These are phyloP conservation scores for Lumnitzera littorea DNA, from an alignment of 345 rosid species.

Conservation along the genomic window DNA sequence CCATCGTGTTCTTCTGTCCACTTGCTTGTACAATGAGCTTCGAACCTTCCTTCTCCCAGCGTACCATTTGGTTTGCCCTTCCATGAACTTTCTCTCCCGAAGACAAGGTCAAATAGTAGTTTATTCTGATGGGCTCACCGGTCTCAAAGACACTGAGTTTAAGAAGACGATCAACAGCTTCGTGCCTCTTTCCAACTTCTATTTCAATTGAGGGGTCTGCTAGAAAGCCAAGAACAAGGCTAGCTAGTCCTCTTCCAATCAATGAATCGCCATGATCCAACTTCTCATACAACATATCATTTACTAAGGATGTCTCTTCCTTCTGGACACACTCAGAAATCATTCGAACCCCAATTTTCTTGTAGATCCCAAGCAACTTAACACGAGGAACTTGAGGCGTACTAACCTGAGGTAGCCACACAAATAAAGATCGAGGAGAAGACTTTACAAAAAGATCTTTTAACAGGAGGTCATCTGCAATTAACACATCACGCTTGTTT, in stretches of 20 bases:
- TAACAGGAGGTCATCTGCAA: conserved; percentile 62
- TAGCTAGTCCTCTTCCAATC: conserved; percentile 35
- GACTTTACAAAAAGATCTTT: conserved; percentile 33
- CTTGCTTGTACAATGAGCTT: conserved; percentile 35
- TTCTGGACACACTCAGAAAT: conserved; percentile 43
- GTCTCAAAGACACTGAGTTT: conserved; percentile 31
- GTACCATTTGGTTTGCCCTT: conserved; percentile 24
- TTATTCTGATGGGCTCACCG: conserved; percentile 19
- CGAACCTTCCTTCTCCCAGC: conserved; percentile 47
- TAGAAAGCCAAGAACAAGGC: conserved; percentile 53
- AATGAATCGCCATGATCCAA: conserved; percentile 12
- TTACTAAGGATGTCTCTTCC: conserved; percentile 21
- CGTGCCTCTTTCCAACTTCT: conserved; percentile 42
- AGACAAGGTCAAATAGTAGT: conserved; percentile 29
- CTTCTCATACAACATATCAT: conserved; percentile 14
- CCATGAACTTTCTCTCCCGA: conserved; percentile 24
- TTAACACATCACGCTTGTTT: conserved; percentile 40
- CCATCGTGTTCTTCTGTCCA: conserved; percentile 28
- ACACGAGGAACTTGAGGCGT: conserved; percentile 27
- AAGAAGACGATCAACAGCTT: conserved; percentile 32
- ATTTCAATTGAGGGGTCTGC: conserved; percentile 36
- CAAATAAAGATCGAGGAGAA: conserved; percentile 36
- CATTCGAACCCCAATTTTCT: conserved; percentile 46
- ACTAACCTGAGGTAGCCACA: conserved; percentile 65
- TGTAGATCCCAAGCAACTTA: conserved; percentile 36